Evolutionary conservation across 2,329 filamentous ascomycete species (phyloP), one percentile per base, ranked within the genome.

Genomic region (Colletotrichum incanum): DNA sequence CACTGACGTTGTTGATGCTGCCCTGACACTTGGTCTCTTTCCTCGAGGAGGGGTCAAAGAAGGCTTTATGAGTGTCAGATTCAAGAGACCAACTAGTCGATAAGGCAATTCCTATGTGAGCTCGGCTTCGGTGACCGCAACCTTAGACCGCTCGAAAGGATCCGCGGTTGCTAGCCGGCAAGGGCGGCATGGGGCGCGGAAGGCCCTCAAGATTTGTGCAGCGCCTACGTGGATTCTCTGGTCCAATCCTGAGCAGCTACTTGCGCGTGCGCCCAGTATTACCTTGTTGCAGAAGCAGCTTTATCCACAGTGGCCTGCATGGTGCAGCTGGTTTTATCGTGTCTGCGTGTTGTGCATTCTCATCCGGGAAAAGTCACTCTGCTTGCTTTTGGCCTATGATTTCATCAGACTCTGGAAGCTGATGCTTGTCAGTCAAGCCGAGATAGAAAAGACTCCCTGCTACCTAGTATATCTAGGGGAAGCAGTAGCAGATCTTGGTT

Each of bases 281-380:
- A 6, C 54, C 58, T 60, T 20, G 39, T 60, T 55, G 54, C 23
- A 59, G 70, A 70, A 47, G 54, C 59, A 61, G 54, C 59, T 37
- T 65, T 55, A 69, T 41, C 70, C 59, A 70, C 59, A 65, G 47
- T 37, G 59, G 70, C 65, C 47, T 72, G 65, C 70, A 72, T 65
- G n/a, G 54, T 72, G 59, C 70, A 65, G 70, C 45, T 64, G 60
- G 59, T 18, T 59, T 23, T 41, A 54, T 56, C 65, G 54, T 64
- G 54, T 72, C 60, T 63, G 70, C 47, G 23, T 64, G 20, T 7
- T 55, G 5, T 55, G 52, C 65, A 26, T 63, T 54, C 41, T 54
- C 58, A 16, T 64, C 18, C 31, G 50, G 31, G 28, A 45, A 43
- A 37, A 59, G 8, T 31, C 31, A 60, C 28, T 47, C 45, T 59